phyloP scores from a whole-genome alignment of 495 filamentous ascomycete genomes.

The Xylaria bambusicola region DNA sequence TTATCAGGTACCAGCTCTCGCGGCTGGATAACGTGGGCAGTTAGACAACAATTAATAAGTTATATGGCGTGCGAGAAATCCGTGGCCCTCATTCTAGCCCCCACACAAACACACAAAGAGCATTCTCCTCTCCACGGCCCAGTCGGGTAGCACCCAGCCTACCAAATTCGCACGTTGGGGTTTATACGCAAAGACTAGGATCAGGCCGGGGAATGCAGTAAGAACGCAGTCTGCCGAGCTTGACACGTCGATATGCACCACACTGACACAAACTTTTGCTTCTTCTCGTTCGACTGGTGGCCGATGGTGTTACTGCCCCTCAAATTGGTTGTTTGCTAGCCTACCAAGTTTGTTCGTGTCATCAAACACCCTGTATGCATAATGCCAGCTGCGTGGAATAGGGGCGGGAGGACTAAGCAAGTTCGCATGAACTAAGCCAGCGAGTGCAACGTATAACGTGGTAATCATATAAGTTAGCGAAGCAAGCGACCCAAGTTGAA shows the following conservation, averaged over 20 bases:
- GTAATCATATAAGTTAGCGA: neutral
- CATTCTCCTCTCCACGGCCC: neutral
- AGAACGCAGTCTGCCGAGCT: slow-evolving; percentile 13
- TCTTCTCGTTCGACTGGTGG: neutral
- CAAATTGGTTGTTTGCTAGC: neutral
- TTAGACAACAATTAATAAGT: neutral
- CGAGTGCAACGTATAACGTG: neutral
- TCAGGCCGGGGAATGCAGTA: slow-evolving; percentile 4
- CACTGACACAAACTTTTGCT: neutral
- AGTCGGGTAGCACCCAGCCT: neutral
- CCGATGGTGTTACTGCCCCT: neutral
- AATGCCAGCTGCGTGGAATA: neutral
- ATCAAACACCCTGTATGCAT: slow-evolving; percentile 17
- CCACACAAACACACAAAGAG: neutral
- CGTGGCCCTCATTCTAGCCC: neutral
- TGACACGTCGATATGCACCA: slow-evolving; percentile 13
- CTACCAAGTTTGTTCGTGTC: neutral
- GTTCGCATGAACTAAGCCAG: neutral
- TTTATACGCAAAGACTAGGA: neutral
- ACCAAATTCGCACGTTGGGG: neutral
- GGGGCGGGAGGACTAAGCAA: neutral
- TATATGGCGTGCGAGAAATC: neutral
- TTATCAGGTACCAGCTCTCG: neutral
- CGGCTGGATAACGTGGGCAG: neutral
- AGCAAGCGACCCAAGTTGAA: neutral